These are phyloP conservation scores for Penicillium sp. DNA, from an alignment of 2,329 filamentous ascomycete genomes.

Conservation along the genomic window DNA sequence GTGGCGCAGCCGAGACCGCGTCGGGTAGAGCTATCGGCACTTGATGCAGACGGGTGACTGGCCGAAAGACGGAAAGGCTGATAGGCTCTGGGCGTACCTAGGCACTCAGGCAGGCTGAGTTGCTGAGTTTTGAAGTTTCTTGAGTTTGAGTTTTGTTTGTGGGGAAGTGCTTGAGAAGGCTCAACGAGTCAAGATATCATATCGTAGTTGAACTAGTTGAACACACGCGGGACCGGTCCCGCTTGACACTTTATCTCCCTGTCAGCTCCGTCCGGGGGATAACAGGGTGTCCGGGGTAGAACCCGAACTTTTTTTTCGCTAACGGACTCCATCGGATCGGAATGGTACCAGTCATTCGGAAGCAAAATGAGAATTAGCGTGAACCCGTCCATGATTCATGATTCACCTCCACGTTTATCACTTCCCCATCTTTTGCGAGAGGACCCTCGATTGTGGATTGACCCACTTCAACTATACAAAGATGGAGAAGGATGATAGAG, in stretches of 20 bases:
- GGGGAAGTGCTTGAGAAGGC: no score
- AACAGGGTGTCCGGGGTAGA: not conserved
- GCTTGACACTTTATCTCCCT: not conserved
- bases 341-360: not conserved
- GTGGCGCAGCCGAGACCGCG: conserved; percentile 1
- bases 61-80: not conserved
- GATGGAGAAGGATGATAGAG: not conserved
- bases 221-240: conserved; percentile 1
- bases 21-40: conserved; percentile 16
- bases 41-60: conserved; percentile 4
- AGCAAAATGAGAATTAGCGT: not conserved
- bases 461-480: not conserved
- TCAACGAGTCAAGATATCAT: no score
- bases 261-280: not conserved
- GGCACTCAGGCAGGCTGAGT: not conserved
- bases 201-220: no score
- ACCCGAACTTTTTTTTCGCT: not conserved
- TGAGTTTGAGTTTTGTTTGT: not conserved
- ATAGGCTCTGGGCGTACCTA: not conserved
- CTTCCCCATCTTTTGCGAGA: not conserved
- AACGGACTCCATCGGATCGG: conserved; percentile 1
- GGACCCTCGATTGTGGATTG: not conserved
- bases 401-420: not conserved
- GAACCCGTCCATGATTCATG: not conserved
- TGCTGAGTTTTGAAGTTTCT: not conserved